phyloP scores from a whole-genome alignment of 2,329 filamentous ascomycete species.

The Phaeoacremonium minimum region DNA sequence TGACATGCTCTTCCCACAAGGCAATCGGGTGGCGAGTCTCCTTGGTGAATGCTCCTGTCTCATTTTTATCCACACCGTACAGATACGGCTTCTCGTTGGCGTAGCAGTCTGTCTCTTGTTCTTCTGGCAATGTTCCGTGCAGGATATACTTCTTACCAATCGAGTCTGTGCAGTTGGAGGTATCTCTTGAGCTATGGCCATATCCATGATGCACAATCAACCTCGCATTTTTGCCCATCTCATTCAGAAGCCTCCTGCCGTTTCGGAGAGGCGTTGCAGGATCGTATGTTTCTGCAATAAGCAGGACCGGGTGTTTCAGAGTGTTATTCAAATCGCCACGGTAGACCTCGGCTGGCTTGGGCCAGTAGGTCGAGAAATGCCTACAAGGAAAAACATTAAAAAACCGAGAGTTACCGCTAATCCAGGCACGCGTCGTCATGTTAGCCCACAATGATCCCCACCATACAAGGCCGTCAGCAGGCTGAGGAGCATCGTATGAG shows the following conservation, averaged over 20 bases:
- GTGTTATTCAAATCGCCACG: conserved; percentile 39
- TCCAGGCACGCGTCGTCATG: conserved; percentile 40
- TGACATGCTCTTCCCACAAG: conserved; percentile 19
- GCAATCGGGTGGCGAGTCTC: conserved; percentile 9
- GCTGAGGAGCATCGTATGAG: conserved; percentile 35
- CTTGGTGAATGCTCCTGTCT: background rate
- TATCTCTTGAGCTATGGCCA: conserved; percentile 40
- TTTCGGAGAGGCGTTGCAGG: conserved; percentile 46
- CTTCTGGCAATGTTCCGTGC: conserved; percentile 31
- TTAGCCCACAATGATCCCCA: conserved; percentile 41
- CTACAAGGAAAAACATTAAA: conserved; percentile 37
- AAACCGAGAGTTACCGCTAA: conserved; percentile 43
- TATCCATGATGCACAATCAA: conserved; percentile 45
- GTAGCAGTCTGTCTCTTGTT: conserved; percentile 38
- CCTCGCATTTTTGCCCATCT: conserved; percentile 44
- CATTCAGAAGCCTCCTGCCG: conserved; percentile 33
- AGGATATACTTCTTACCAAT: conserved; percentile 35
- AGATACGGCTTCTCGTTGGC: conserved; percentile 44
- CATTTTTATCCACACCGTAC: conserved; percentile 22
- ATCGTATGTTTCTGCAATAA: conserved; percentile 45
- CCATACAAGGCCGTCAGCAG: conserved; percentile 33
- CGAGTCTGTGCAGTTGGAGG: conserved; percentile 37
- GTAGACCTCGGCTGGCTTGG: conserved; percentile 38
- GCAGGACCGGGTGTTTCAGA: conserved; percentile 36
- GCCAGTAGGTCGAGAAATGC: conserved; percentile 40